phyloP scores from a whole-genome alignment of 345 rosid genomes.

The Mercurialis annua region DNA sequence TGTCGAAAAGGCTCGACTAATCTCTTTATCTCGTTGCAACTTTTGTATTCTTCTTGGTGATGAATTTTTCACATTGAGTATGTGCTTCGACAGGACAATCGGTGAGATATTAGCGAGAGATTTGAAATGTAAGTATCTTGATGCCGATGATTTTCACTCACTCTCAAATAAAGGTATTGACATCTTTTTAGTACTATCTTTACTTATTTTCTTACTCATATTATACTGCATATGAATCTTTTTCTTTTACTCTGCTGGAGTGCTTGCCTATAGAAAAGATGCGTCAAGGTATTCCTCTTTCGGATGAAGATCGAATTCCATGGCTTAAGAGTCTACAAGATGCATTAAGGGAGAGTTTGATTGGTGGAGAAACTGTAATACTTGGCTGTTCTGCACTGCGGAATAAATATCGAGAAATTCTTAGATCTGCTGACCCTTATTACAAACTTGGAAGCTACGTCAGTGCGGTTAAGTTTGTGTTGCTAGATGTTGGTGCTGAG shows the following conservation, averaged over 20 bases:
- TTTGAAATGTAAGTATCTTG: slow-evolving; percentile 60
- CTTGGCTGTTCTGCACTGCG: slow-evolving; percentile 77
- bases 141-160: slow-evolving; percentile 86
- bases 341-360: slow-evolving; percentile 37
- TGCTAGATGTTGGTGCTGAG: slow-evolving; percentile 55
- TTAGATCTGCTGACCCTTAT: slow-evolving; percentile 56
- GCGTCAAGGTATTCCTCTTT: slow-evolving; percentile 61
- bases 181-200: neutral
- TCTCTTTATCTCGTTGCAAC: neutral
- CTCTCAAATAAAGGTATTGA: slow-evolving; percentile 62
- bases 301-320: slow-evolving; percentile 77
- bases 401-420: slow-evolving; percentile 65
- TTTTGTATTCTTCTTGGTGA: too few relatives aligned
- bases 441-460: slow-evolving; percentile 39
- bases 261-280: slow-evolving; percentile 53
- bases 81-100: slow-evolving; percentile 49
- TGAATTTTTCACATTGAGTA: neutral
- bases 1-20: neutral
- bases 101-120: slow-evolving; percentile 55
- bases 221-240: too few relatives aligned
- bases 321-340: slow-evolving; percentile 64
- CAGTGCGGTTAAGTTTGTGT: slow-evolving; percentile 49
- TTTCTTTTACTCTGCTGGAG: neutral
- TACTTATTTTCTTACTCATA: neutral
- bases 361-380: slow-evolving; percentile 36